Conservation (phyloP, 2,329 filamentous ascomycete genomes). For the Chalaropsis ovoidea region DNA sequence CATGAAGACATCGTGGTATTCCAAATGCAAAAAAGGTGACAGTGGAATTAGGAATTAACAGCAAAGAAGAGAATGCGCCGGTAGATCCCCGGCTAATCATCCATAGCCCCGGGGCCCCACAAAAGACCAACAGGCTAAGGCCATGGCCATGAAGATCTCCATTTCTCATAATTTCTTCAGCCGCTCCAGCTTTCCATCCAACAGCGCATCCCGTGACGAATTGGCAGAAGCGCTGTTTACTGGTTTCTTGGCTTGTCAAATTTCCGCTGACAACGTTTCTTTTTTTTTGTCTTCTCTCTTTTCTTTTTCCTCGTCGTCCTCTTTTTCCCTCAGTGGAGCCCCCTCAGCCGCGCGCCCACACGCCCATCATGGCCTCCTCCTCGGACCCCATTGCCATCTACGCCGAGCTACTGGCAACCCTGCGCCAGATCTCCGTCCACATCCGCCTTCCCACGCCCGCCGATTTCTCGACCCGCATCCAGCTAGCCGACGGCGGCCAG, state of each 20-base stretch:
- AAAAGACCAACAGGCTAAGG: background rate
- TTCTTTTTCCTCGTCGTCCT: background rate
- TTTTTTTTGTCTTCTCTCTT: background rate
- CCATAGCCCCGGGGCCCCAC: background rate
- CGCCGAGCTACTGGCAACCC: constrained; percentile 55
- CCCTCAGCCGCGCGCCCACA: background rate
- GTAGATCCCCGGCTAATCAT: background rate
- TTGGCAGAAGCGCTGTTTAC: background rate
- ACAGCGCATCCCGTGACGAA: background rate
- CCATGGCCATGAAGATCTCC: constrained; percentile 9
- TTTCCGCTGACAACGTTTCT: background rate
- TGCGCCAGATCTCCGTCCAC: constrained; percentile 52
- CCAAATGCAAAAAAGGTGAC: background rate
- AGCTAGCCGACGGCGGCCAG: constrained; percentile 38
- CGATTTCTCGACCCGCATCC: constrained; percentile 37
- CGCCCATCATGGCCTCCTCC: background rate
- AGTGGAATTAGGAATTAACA: no score
- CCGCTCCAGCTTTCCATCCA: constrained; percentile 15
- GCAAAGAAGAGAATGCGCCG: background rate
- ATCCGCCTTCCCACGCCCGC: constrained; percentile 41
- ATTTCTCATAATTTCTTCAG: constrained; percentile 14
- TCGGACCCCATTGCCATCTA: constrained; percentile 38
- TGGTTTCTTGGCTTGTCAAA: background rate
- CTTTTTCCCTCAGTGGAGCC: background rate
- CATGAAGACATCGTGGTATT: background rate